Evolutionary conservation across 805 yeast genomes (phyloP), one percentile per base, ranked within the genome.

Genomic region (Brettanomyces anomalus): DNA sequence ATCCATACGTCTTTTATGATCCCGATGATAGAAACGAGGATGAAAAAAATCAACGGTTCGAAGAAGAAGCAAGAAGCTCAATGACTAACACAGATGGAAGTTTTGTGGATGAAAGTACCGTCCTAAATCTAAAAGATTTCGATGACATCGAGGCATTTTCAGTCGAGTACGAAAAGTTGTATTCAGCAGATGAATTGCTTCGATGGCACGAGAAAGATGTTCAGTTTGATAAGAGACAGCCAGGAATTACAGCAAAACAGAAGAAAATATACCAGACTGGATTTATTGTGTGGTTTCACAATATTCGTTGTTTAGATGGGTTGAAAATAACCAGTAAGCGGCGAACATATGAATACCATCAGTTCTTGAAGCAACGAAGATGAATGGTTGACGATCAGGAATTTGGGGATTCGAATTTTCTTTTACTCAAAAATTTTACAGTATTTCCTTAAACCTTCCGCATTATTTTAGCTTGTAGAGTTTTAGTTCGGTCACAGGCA

Each of bases 111-210:
- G 55, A 45, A 17, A 51, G 43, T 11, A 51, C 50, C 5, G 67
- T 70, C 3, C 61, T 74, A 15, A 71, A 66, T 34, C 51, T 74
- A 36, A 74, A 70, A 32, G 68, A 68, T 4, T 53, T 65, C 38
- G 78, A 74, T 39, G 80, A 74, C 46, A 71, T 75, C 19, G 77
- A 72, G 48, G 73, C 71, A 19, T 75, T 75, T 44, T 60, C 70
- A 1, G 65, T 67, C 6, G 74, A 70, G 43, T 75, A 71, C 49
- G 60, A 65, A 24, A 62, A 71, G 4, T 54, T 73, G 17, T 63
- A 60, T 43, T 63, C 58, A 39, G 46, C 52, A 19, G 44, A 47
- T 11, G 59, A 58, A n/a, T 52, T 57, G 41, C 61, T 57, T 10
- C 67, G 61, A 28, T 74, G 77, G 75, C 53, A 51, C 3, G 57